phyloP scores from a whole-genome alignment of 495 filamentous ascomycete genomes.

The Penicillium paxilli region DNA sequence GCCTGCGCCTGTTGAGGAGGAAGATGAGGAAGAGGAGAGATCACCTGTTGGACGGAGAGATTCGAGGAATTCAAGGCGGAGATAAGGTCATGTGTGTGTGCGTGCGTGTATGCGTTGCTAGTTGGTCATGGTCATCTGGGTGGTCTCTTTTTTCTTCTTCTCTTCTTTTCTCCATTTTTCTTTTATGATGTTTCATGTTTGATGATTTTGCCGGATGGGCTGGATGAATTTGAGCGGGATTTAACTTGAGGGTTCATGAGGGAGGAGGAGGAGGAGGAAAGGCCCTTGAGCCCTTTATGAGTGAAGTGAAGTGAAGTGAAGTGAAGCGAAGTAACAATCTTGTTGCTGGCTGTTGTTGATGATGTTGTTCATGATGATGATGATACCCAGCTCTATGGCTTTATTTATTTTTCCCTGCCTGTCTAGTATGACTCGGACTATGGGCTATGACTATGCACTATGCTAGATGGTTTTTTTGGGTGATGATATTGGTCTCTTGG shows the following conservation, averaged over 20 bases:
- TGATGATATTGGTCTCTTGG: constrained; percentile 1
- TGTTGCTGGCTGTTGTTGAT: not conserved
- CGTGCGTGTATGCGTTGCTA: too few relatives aligned
- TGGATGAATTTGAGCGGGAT: too few relatives aligned
- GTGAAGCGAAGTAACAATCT: constrained; percentile 1
- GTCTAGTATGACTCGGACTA: too few relatives aligned
- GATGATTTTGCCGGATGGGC: too few relatives aligned
- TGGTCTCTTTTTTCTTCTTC: not conserved
- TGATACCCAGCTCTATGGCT: constrained; percentile 20
- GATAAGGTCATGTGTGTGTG: constrained; percentile 10
- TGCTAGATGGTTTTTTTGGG: not conserved
- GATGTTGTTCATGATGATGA: constrained; percentile 15
- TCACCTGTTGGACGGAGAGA: constrained; percentile 31
- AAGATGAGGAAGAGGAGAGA: constrained; percentile 59
- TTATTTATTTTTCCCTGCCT: not conserved
- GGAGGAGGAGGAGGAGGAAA: too few relatives aligned
- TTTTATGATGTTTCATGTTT: too few relatives aligned
- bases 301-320: too few relatives aligned
- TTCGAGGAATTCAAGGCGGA: constrained; percentile 24
- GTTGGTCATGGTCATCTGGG: not conserved
- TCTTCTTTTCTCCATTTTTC: too few relatives aligned
- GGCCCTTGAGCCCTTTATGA: too few relatives aligned
- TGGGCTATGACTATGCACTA: too few relatives aligned
- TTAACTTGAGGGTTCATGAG: too few relatives aligned
- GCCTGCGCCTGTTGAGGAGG: constrained; percentile 83